Base-by-base conservation (phyloP, 352 stramenopile species). In the Globisporangium yorkense region DNA sequence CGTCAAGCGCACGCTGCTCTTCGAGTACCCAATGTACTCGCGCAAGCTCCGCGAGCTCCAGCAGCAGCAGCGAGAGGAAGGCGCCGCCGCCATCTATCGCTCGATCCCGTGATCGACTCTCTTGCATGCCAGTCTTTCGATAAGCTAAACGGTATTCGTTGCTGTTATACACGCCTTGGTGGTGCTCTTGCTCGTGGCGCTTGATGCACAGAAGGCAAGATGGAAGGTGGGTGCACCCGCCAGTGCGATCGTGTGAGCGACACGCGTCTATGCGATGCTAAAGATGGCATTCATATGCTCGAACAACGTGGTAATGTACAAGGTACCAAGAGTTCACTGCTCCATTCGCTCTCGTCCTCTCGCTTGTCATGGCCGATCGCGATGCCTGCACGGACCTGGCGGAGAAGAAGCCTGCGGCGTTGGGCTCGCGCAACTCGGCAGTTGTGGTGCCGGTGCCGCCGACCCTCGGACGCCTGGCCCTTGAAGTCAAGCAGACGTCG, bases 21-120 rank as follows among this genome's bases (percentile, higher is more conserved):
- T 83, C 7, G 77, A 88, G 61, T 60, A 84, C 18, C 56, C 74
- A 18, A 72, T 70, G 51, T 88, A 88, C 60, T 88, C 75, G 45
- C 64, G 70, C 45, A 85, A 74, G 51, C 65, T 88, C 15, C 66
- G 56, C 6, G 65, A 69, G 29, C 44, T 76, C 16, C 55, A 55
- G 40, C n/a, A 53, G 20, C 44, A 58, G 29, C 43, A 63, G 37
- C 43, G 66, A 24, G 31, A 63, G 44, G 39, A 65, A 20, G 29
- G 29, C 16, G 13, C 48, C 18, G 37, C 57, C 5, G 53, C 68
- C 6, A 61, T 57, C 44, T 80, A 80, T 48, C 64, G 68, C 37
- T 51, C 69, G 24, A 74, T 80, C 31, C 35, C 61, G 35, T 3
- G 35, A 12, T 13, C 12, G 35, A 41, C 16, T 27, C 24, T 27